Evolutionary conservation across 257 asterid genomes (phyloP).

Genomic region (Nicotiana noctiflora): DNA sequence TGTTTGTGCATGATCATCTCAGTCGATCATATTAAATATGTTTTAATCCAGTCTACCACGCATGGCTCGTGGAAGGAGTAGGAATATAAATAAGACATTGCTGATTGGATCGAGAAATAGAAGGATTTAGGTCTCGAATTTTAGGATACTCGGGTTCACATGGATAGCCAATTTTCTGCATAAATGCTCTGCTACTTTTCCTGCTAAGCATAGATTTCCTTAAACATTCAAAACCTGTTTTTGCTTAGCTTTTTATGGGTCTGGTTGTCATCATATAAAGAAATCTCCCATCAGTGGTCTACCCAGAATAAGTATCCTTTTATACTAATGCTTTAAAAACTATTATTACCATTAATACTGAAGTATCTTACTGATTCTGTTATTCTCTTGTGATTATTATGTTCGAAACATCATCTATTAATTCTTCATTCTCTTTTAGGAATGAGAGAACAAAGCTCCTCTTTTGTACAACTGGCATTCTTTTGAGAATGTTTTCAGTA

Average conservation of each 20-base stretch:
- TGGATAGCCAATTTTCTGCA: background rate
- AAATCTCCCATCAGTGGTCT: background rate
- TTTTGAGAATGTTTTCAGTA: conserved; percentile 92
- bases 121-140: background rate
- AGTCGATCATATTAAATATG: background rate
- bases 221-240: background rate
- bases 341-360: background rate
- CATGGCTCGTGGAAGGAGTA: background rate
- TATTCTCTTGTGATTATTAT: background rate
- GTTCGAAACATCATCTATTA: background rate
- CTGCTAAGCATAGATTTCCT: background rate
- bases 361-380: background rate
- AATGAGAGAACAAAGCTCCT: conserved; percentile 88
- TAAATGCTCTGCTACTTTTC: background rate
- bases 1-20: background rate
- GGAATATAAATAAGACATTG: background rate
- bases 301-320: background rate
- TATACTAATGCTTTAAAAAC: background rate
- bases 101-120: background rate
- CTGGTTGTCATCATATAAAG: background rate
- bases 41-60: background rate
- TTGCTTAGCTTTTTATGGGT: background rate
- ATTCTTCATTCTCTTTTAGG: conserved; percentile 37
- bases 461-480: conserved; percentile 97
- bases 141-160: background rate